Conservation (phyloP, 139 green algal genomes). For the Tetraselmis chui region DNA sequence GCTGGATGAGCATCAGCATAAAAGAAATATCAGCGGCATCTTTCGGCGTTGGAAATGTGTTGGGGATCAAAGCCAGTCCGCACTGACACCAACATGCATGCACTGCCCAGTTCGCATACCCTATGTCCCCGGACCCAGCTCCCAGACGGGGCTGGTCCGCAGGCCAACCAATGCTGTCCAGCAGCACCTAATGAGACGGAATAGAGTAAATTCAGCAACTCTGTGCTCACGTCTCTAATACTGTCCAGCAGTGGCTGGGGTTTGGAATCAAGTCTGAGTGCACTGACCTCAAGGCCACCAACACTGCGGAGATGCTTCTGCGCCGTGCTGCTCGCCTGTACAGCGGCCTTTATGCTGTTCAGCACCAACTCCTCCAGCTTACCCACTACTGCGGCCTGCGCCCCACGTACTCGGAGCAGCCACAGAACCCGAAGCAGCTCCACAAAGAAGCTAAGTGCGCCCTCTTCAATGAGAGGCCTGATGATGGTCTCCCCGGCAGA, state of each 20-base stretch:
- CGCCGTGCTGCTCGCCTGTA: background rate
- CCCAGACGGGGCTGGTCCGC: background rate
- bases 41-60: too few relatives aligned
- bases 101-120: too few relatives aligned
- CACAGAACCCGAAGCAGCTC: background rate
- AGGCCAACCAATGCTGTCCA: conserved; percentile 16
- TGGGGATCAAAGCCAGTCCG: too few relatives aligned
- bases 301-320: background rate
- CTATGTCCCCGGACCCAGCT: background rate
- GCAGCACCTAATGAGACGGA: conserved; percentile 18
- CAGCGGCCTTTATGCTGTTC: background rate
- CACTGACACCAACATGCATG: too few relatives aligned
- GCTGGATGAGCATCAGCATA: too few relatives aligned
- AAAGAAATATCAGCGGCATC: too few relatives aligned
- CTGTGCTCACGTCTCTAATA: too few relatives aligned
- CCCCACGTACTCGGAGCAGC: background rate
- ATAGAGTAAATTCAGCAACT: too few relatives aligned
- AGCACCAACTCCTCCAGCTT: background rate
- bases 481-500: background rate
- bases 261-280: too few relatives aligned
- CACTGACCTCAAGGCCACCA: background rate
- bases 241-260: too few relatives aligned
- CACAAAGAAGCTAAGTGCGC: background rate
- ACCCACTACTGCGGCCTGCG: background rate
- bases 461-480: background rate